Percentiles rank a stretch among this genome's conserved stretches.
These are phyloP conservation scores for Bromus sterilis DNA, from an alignment of 176 grass and related monocot species.

Conservation along the genomic window DNA sequence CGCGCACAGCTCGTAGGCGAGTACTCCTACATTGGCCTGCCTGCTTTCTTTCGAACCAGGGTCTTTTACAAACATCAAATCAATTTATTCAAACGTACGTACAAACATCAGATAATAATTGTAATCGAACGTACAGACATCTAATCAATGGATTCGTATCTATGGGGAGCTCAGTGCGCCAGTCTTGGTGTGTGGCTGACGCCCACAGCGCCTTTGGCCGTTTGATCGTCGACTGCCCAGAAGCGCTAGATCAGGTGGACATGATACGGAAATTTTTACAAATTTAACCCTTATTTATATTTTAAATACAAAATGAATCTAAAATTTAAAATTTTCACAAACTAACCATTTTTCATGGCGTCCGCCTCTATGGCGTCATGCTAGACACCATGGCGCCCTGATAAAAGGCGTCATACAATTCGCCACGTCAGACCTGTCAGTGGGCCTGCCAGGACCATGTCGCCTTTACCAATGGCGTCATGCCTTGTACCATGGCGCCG, in stretches of 20 bases:
- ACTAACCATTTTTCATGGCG: too few relatives aligned
- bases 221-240: not conserved
- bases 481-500: too few relatives aligned
- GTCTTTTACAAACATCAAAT: conserved; percentile 4
- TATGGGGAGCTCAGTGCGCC: not conserved
- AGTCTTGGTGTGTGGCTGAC: not conserved
- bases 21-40: not conserved
- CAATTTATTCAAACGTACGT: not conserved
- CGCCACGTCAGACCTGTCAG: too few relatives aligned
- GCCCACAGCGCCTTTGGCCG: not conserved
- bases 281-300: too few relatives aligned
- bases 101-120: not conserved
- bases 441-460: too few relatives aligned
- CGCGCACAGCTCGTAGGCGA: not conserved
- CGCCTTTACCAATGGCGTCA: too few relatives aligned
- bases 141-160: conserved; percentile 21
- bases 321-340: too few relatives aligned
- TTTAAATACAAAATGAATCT: too few relatives aligned
- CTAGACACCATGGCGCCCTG: too few relatives aligned
- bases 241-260: not conserved
- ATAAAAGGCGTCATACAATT: too few relatives aligned
- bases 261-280: too few relatives aligned
- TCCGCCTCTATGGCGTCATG: too few relatives aligned
- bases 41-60: not conserved
- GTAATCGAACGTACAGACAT: not conserved